A percentile compares a stretch with the other conserved stretches of the same genome.
Evolutionary conservation across 2,329 filamentous ascomycete species (phyloP).

Genomic region (Metarhizium robertsii): DNA sequence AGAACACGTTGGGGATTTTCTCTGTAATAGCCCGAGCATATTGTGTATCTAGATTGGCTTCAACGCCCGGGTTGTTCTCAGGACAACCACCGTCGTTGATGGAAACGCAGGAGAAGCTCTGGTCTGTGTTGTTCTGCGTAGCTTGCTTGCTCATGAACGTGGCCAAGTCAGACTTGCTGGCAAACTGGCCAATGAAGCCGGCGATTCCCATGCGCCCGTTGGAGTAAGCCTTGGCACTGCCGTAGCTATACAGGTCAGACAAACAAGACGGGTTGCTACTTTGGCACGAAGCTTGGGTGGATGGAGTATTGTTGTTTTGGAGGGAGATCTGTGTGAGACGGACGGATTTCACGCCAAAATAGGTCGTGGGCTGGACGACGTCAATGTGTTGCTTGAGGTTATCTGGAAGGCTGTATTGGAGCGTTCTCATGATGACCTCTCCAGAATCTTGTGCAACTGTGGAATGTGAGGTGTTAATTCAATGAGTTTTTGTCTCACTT

Average conservation of each 20-base stretch:
- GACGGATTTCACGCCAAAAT: slow-evolving; percentile 2
- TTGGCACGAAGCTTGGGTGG: neutral
- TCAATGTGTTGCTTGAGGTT: slow-evolving; percentile 6
- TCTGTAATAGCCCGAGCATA: slow-evolving; percentile 1
- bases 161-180: slow-evolving; percentile 2
- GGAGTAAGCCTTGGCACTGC: neutral
- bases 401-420: slow-evolving; percentile 5
- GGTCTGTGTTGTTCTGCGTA: slow-evolving; percentile 3
- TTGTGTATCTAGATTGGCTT: slow-evolving; percentile 5
- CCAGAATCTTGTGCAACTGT: slow-evolving; percentile 1
- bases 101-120: slow-evolving; percentile 5
- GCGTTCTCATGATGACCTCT: slow-evolving; percentile 2
- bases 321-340: neutral
- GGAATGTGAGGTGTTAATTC: neutral
- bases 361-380: slow-evolving; percentile 7
- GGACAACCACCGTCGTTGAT: slow-evolving; percentile 3
- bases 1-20: slow-evolving; percentile 3
- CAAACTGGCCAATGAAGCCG: slow-evolving; percentile 3
- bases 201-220: slow-evolving; percentile 4
- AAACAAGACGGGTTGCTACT: neutral
- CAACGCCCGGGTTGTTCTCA: neutral
- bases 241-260: slow-evolving; percentile 3
- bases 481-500: neutral
- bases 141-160: neutral
- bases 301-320: neutral